Conservation (phyloP, 2,329 filamentous ascomycete genomes). For the Berkeleyomyces basicola region DNA sequence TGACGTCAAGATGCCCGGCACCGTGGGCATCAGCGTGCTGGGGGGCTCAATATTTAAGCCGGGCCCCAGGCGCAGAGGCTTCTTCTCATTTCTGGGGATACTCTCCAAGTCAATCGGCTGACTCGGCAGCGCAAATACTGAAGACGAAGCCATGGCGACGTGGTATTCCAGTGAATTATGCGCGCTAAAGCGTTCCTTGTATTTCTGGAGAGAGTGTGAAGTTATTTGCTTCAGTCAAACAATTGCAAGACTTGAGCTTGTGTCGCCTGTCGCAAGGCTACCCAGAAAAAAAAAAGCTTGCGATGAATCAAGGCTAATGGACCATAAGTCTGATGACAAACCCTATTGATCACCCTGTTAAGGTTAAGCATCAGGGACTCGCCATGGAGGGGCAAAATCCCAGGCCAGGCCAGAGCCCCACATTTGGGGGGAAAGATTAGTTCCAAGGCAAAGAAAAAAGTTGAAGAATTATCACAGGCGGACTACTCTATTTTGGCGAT, state of each 20-base stretch:
- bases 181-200: too few relatives aligned
- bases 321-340: slow-evolving; percentile 5
- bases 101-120: slow-evolving; percentile 50
- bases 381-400: slow-evolving; percentile 10
- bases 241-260: background rate
- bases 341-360: background rate
- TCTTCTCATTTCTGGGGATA: slow-evolving; percentile 51
- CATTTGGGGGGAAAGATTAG: slow-evolving; percentile 12
- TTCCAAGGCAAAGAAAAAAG: background rate
- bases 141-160: slow-evolving; percentile 36
- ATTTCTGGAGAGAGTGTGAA: too few relatives aligned
- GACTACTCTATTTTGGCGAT: background rate
- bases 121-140: slow-evolving; percentile 63
- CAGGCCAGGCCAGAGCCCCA: slow-evolving; percentile 3
- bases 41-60: slow-evolving; percentile 70
- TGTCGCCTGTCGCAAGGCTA: background rate
- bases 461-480: slow-evolving; percentile 1
- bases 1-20: slow-evolving; percentile 49
- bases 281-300: slow-evolving; percentile 8
- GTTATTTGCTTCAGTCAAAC: background rate
- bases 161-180: background rate
- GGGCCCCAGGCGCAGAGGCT: slow-evolving; percentile 64
- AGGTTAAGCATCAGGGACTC: background rate
- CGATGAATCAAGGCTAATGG: slow-evolving; percentile 8
- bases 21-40: slow-evolving; percentile 51